Conservation (phyloP, 1,284 basidiomycete species). For the Tetrapyrgos nigripes region DNA sequence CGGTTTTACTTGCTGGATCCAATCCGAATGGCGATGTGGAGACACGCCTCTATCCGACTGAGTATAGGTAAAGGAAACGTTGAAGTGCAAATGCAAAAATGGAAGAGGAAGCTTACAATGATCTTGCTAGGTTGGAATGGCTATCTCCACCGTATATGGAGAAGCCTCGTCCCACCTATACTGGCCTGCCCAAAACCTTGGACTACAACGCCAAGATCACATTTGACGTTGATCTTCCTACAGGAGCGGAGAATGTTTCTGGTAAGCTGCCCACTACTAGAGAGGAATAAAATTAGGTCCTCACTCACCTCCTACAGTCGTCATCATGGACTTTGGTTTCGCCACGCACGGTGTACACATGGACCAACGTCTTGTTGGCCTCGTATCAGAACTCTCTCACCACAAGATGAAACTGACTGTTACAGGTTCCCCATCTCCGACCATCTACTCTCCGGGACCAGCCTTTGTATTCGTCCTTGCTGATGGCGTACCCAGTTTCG, state of each 20-base stretch:
- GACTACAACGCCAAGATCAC: slow-evolving; percentile 26
- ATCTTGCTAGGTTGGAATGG: slow-evolving; percentile 25
- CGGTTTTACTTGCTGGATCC: slow-evolving; percentile 42
- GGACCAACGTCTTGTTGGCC: slow-evolving; percentile 49
- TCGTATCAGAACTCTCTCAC: slow-evolving; percentile 18
- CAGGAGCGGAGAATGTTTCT: slow-evolving; percentile 17
- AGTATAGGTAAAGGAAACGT: no score
- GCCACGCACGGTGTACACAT: slow-evolving; percentile 58
- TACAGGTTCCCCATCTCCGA: slow-evolving; percentile 45
- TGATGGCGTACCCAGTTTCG: no score
- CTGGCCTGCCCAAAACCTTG: slow-evolving; percentile 47
- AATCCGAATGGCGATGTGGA: slow-evolving; percentile 61
- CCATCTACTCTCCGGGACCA: no score
- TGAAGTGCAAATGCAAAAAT: not conserved
- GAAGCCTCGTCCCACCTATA: slow-evolving; percentile 53
- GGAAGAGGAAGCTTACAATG: not conserved
- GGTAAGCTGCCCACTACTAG: slow-evolving; percentile 11
- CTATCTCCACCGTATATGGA: slow-evolving; percentile 23
- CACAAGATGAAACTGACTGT: slow-evolving; percentile 40
- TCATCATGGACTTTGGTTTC: slow-evolving; percentile 53
- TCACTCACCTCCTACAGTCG: slow-evolving; percentile 20
- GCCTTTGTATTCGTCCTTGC: no score
- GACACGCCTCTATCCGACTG: slow-evolving; percentile 42
- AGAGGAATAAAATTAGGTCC: slow-evolving; percentile 34
- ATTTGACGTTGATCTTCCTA: slow-evolving; percentile 18